These are phyloP conservation scores for Solanum hybrid DNA, from an alignment of 305 asterid genomes.

Conservation along the genomic window DNA sequence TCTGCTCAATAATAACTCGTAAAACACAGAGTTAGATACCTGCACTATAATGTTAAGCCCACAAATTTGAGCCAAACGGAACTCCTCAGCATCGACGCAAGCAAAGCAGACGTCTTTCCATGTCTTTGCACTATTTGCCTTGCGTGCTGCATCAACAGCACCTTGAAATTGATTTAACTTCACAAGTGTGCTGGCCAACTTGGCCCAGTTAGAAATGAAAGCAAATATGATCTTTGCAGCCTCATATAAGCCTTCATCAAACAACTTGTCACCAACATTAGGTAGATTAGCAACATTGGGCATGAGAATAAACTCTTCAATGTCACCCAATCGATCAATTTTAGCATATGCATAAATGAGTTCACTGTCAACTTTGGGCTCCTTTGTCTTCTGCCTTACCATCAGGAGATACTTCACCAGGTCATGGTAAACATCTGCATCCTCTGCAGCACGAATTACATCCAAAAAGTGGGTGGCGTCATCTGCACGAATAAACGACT, in stretches of 20 bases:
- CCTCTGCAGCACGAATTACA: slow-evolving; percentile 86
- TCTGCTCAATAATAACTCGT: background rate
- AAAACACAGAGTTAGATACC: slow-evolving; percentile 30
- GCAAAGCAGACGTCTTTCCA: slow-evolving; percentile 99
- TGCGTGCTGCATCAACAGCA: slow-evolving; percentile 99
- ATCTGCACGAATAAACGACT: slow-evolving; percentile 94
- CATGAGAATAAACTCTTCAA: slow-evolving; percentile 95
- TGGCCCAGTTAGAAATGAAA: slow-evolving; percentile 93
- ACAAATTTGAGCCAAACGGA: slow-evolving; percentile 98
- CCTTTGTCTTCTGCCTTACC: slow-evolving; percentile 96
- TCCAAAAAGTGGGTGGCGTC: slow-evolving; percentile 87
- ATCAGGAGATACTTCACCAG: slow-evolving; percentile 89
- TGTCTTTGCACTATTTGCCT: slow-evolving; percentile 95
- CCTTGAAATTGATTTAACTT: slow-evolving; percentile 93
- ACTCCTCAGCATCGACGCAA: slow-evolving; percentile 99
- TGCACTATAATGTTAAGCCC: slow-evolving; percentile 98
- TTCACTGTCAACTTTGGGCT: slow-evolving; percentile 97
- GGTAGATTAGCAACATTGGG: slow-evolving; percentile 99
- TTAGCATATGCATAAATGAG: slow-evolving; percentile 97
- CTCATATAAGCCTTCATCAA: slow-evolving; percentile 87
- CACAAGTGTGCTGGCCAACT: slow-evolving; percentile 88
- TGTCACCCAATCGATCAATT: slow-evolving; percentile 87
- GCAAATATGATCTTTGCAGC: slow-evolving; percentile 96
- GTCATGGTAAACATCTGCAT: slow-evolving; percentile 83
- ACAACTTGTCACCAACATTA: slow-evolving; percentile 95